Conservation (phyloP, 2,329 filamentous ascomycete species). For the Sporothrix protearum region DNA sequence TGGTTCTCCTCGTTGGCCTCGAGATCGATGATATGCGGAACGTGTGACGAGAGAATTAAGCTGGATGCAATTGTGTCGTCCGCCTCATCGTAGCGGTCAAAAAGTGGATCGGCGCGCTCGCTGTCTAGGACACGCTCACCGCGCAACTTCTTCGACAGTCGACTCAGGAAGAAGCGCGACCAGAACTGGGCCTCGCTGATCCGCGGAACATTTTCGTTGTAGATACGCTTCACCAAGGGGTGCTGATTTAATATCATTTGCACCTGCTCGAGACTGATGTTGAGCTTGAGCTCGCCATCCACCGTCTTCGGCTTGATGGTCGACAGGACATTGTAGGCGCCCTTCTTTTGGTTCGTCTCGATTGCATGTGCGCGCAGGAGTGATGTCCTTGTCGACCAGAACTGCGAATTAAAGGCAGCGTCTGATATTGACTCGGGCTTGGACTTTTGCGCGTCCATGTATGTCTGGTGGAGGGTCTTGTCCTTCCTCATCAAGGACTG, state of each 20-base stretch:
- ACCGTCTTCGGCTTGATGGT: conserved; percentile 78
- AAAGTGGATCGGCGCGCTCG: conserved; percentile 71
- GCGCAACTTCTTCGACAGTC: conserved; percentile 83
- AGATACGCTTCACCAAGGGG: conserved; percentile 82
- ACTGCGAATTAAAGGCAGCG: conserved; percentile 81
- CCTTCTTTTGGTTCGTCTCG: conserved; percentile 78
- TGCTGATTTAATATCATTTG: conserved; percentile 91
- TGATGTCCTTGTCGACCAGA: conserved; percentile 87
- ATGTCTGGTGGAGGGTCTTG: conserved; percentile 71
- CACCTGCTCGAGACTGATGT: conserved; percentile 86
- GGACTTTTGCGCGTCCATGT: conserved; percentile 75
- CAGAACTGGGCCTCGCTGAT: conserved; percentile 80
- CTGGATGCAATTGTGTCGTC: conserved; percentile 59
- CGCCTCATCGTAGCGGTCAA: conserved; percentile 77
- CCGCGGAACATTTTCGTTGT: conserved; percentile 87
- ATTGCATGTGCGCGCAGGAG: conserved; percentile 87
- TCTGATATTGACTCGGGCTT: conserved; percentile 82
- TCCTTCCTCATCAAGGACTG: conserved; percentile 84
- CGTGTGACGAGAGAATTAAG: conserved; percentile 58
- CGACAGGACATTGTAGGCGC: conserved; percentile 89
- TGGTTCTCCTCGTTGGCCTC: conserved; percentile 95
- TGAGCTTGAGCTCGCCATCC: conserved; percentile 67
- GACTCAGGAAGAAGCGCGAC: conserved; percentile 89
- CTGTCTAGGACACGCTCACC: conserved; percentile 80
- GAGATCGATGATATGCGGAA: conserved; percentile 87